Evolutionary conservation across 2,329 filamentous ascomycete genomes (phyloP), one percentile per base, ranked within the genome.

Genomic region (Plectosphaerella sp.): DNA sequence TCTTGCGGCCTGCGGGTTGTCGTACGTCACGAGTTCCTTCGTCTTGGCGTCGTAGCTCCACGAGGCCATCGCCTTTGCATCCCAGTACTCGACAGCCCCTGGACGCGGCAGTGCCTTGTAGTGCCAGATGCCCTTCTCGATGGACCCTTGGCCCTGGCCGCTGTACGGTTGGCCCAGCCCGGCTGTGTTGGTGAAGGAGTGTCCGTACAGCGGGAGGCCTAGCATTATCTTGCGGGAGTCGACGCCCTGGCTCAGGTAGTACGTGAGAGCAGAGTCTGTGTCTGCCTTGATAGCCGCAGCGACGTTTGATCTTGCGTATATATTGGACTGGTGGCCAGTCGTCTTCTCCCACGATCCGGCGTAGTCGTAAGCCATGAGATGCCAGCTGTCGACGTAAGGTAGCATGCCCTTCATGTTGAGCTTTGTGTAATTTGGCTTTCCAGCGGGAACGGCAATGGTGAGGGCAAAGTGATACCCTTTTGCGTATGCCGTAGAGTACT

Each of bases 201-300:
- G 84, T 1, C 89, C 90, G 63, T 93, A 94, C 1, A 94, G 75
- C 0, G 90, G 88, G 71, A 93, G 79, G 1, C 89, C 89, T 33
- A 94, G 69, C 7, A 89, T 78, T 48, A 95, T 82, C 69, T 92
- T 93, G 48, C 70, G 64, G 0, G 82, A 57, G 0, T 76, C 60
- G 9, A 94, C 76, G 9, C 83, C 84, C 12, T 76, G 72, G 4
- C 72, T 62, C 11, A 82, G 68, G 69, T 91, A 91, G 60, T 80
- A 80, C 9, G 72, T 64, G 24, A 95, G 71, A 4, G 88, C 88
- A 36, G 74, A 70, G 48, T 87, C 74, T 3, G 86, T 87, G 71
- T 77, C 86, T 71, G 86, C 88, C 9, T 87, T 87, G 2, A 89
- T 93, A 25, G 76, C 74, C 2, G 63, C 57, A 0, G 80, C 76